Evolutionary conservation across 768 basidiomycete species (phyloP).

Genomic region (Termitomyces sp.): DNA sequence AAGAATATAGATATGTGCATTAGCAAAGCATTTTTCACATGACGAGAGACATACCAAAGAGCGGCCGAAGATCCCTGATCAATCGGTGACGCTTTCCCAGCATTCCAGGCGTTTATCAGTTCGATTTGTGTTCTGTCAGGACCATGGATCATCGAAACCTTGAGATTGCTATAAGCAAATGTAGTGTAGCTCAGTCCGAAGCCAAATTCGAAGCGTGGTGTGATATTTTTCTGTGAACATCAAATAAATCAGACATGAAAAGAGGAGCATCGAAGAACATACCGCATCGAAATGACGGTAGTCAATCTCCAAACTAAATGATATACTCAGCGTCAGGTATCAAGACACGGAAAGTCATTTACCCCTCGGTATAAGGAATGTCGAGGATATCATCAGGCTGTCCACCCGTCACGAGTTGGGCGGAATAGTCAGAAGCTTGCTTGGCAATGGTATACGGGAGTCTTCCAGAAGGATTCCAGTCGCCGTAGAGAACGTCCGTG

Average conservation of each 20-base stretch:
- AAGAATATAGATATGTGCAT: neutral
- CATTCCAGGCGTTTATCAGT: slow-evolving; percentile 48
- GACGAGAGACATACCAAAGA: slow-evolving; percentile 37
- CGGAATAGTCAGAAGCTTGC: slow-evolving; percentile 49
- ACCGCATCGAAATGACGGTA: slow-evolving; percentile 70
- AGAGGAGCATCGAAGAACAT: slow-evolving; percentile 22
- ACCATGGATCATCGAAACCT: slow-evolving; percentile 35
- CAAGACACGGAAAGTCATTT: slow-evolving; percentile 5
- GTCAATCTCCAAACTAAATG: slow-evolving; percentile 53
- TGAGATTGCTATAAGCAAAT: slow-evolving; percentile 65
- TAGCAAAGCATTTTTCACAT: neutral
- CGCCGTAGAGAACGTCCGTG: slow-evolving; percentile 68
- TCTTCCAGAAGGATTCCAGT: slow-evolving; percentile 62
- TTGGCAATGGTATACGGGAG: slow-evolving; percentile 77
- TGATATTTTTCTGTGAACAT: slow-evolving; percentile 53
- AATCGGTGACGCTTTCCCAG: slow-evolving; percentile 49
- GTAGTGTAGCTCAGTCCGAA: slow-evolving; percentile 84
- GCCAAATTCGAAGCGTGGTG: slow-evolving; percentile 85
- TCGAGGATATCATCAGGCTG: slow-evolving; percentile 32
- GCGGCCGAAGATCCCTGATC: slow-evolving; percentile 57
- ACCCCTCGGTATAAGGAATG: slow-evolving; percentile 59
- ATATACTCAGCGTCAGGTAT: neutral
- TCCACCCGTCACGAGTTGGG: slow-evolving; percentile 38
- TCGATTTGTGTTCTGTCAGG: slow-evolving; percentile 34
- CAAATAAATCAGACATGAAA: neutral